These are phyloP conservation scores for Fusarium odoratissimum DNA, from an alignment of 2,329 filamentous ascomycete genomes.

Conservation along the genomic window DNA sequence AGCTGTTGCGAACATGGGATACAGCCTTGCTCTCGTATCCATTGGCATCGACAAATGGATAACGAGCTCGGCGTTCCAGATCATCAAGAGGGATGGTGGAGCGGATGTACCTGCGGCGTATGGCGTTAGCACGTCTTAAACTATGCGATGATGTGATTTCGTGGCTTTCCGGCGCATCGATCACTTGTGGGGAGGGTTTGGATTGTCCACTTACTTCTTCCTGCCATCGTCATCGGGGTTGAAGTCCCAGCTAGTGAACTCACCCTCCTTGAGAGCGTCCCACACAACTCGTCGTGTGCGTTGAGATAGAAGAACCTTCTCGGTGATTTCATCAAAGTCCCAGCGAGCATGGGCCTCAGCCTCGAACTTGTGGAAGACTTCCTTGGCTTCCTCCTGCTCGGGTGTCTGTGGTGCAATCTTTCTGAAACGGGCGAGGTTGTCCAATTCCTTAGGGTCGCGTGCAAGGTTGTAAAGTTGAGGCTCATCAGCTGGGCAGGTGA, in stretches of 20 bases:
- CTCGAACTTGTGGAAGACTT: slow-evolving; percentile 73
- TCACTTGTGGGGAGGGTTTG: slow-evolving; percentile 14
- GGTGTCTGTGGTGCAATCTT: slow-evolving; percentile 54
- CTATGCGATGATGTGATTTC: slow-evolving; percentile 43
- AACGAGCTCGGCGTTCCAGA: slow-evolving; percentile 80
- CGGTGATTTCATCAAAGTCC: slow-evolving; percentile 83
- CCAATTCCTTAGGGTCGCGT: slow-evolving; percentile 79
- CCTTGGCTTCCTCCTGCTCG: slow-evolving; percentile 60
- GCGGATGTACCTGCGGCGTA: slow-evolving; percentile 78
- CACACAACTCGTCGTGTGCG: slow-evolving; percentile 82
- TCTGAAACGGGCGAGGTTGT: slow-evolving; percentile 71
- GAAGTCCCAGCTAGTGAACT: slow-evolving; percentile 87
- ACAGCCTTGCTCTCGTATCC: slow-evolving; percentile 61
- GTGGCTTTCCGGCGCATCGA: slow-evolving; percentile 9
- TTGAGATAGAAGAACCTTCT: slow-evolving; percentile 80
- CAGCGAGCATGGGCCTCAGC: slow-evolving; percentile 80
- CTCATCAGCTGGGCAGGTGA: slow-evolving; percentile 85
- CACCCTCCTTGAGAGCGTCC: slow-evolving; percentile 80
- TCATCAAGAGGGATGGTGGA: slow-evolving; percentile 84
- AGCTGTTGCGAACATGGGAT: slow-evolving; percentile 48
- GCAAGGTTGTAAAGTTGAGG: slow-evolving; percentile 86
- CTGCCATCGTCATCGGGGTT: slow-evolving; percentile 78
- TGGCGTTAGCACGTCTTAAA: slow-evolving; percentile 47
- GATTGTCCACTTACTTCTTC: slow-evolving; percentile 64
- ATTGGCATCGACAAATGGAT: slow-evolving; percentile 70